Conservation (phyloP, 2,329 filamentous ascomycete species). For the Xylaria sp. region DNA sequence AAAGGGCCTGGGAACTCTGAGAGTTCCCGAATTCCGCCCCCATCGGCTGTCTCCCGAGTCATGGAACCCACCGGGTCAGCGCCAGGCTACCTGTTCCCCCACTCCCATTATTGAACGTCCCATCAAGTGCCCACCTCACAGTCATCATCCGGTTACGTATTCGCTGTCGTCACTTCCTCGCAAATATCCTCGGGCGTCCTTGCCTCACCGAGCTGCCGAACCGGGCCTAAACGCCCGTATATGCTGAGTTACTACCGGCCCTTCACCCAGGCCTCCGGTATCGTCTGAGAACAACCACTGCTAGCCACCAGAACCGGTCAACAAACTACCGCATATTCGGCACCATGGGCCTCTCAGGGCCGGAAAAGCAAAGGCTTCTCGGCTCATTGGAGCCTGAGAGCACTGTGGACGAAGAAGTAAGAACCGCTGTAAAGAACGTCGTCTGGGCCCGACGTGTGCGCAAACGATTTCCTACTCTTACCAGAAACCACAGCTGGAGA, state of each 20-base stretch:
- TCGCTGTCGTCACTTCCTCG: conserved; percentile 26
- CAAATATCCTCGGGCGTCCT: conserved; percentile 18
- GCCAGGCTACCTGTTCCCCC: no score
- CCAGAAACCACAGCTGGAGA: conserved; percentile 27
- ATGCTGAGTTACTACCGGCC: conserved; percentile 42
- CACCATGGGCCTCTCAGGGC: conserved; percentile 38
- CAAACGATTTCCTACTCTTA: conserved; percentile 26
- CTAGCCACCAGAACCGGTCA: conserved; percentile 15
- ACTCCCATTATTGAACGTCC: background rate
- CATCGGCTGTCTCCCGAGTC: background rate
- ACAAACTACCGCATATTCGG: conserved; percentile 43
- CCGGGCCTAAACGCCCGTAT: conserved; percentile 27
- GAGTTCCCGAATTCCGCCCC: background rate
- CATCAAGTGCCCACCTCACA: background rate
- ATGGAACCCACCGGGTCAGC: background rate
- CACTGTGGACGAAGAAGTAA: conserved; percentile 32
- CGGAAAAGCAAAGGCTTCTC: conserved; percentile 42
- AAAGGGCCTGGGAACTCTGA: background rate
- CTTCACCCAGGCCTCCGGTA: conserved; percentile 30
- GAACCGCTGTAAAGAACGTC: background rate
- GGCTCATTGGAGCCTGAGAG: conserved; percentile 39
- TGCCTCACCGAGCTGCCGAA: conserved; percentile 13
- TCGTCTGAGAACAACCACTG: conserved; percentile 1
- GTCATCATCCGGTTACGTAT: conserved; percentile 18
- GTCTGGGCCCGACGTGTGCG: conserved; percentile 25